Base-by-base conservation (phyloP, 1,284 basidiomycete genomes). In the Leccinum solheimii region DNA sequence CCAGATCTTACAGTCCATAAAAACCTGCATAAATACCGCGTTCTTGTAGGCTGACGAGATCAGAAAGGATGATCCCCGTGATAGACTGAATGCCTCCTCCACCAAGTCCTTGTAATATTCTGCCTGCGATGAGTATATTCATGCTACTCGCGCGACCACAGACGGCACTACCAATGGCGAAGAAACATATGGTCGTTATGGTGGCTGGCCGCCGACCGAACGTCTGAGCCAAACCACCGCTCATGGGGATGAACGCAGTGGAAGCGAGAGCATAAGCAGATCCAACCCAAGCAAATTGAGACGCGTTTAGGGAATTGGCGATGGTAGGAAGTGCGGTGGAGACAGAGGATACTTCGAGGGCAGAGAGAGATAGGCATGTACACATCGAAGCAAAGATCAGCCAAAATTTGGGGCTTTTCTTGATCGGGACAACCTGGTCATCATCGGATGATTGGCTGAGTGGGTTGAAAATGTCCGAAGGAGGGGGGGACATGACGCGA, bases 171-270 rank as follows among this genome's bases (percentile, higher is more conserved):
- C 67, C 67, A 10, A 68, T 55, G 9, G 60, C 60, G 57, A 11
- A 78, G 74, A 56, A 78, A 75, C 81, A 82, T 8, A 82, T 49
- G 61, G 83, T 79, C 3, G 80, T 56, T 14, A 72, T 30, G 10
- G 82, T 69, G 21, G 78, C 67, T 2, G 76, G 69, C 52, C 77
- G 73, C 2, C 81, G 67, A 6, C 80, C 79, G 52, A 80, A 79
- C 5, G 77, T 69, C 60, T 78, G 68, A 26, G 76, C 75, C 0
- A 77, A 14, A 7, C 54, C 54, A 6, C 54, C 54, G 36, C 36
- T 55, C 54, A 40, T 40, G 4, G 54, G 54, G 53, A 80, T 67
- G 55, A 77, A 67, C 2, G 77, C 78, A 0, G 79, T 74, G 0
- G 77, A 70, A 1, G 77, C 68, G 3, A 81, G 73, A 3, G 74